Conservation (phyloP, 2,329 filamentous ascomycete species). For the Claviceps humidiphila region DNA sequence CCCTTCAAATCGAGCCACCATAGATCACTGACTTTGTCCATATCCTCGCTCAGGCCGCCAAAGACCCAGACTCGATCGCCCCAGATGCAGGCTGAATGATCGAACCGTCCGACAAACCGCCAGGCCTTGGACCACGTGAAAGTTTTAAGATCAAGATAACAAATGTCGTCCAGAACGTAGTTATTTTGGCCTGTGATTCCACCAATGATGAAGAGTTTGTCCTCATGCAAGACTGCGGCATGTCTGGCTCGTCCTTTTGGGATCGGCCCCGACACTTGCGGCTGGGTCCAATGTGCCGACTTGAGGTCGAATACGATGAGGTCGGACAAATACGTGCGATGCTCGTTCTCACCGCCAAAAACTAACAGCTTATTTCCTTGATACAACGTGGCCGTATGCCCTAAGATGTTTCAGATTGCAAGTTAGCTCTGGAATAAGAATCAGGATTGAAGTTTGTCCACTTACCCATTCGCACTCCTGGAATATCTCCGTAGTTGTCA, state of each 20-base stretch:
- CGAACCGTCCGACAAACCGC: slow-evolving; percentile 89
- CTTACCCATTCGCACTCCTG: slow-evolving; percentile 85
- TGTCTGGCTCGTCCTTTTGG: slow-evolving; percentile 87
- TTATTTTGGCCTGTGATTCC: slow-evolving; percentile 92
- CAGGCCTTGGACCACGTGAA: slow-evolving; percentile 95
- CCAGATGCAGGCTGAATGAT: slow-evolving; percentile 91
- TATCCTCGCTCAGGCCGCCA: slow-evolving; percentile 84
- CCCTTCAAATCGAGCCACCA: slow-evolving; percentile 97
- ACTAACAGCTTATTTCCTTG: slow-evolving; percentile 91
- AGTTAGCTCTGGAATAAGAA: slow-evolving; percentile 1
- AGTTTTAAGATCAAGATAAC: slow-evolving; percentile 91
- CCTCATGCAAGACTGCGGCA: slow-evolving; percentile 86
- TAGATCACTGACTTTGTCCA: slow-evolving; percentile 91
- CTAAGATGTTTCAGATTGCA: slow-evolving; percentile 29
- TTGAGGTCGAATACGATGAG: slow-evolving; percentile 92
- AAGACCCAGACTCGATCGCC: slow-evolving; percentile 90
- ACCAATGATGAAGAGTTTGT: slow-evolving; percentile 90
- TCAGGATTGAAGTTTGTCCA: not conserved
- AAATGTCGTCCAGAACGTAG: slow-evolving; percentile 87
- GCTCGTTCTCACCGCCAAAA: slow-evolving; percentile 96
- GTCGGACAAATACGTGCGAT: slow-evolving; percentile 87
- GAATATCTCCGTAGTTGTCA: slow-evolving; percentile 97
- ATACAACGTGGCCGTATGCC: slow-evolving; percentile 89
- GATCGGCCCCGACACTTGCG: slow-evolving; percentile 68
- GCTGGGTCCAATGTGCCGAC: slow-evolving; percentile 90